These are phyloP conservation scores for Hibiscus trionum DNA, from an alignment of 345 rosid species.

Conservation along the genomic window DNA sequence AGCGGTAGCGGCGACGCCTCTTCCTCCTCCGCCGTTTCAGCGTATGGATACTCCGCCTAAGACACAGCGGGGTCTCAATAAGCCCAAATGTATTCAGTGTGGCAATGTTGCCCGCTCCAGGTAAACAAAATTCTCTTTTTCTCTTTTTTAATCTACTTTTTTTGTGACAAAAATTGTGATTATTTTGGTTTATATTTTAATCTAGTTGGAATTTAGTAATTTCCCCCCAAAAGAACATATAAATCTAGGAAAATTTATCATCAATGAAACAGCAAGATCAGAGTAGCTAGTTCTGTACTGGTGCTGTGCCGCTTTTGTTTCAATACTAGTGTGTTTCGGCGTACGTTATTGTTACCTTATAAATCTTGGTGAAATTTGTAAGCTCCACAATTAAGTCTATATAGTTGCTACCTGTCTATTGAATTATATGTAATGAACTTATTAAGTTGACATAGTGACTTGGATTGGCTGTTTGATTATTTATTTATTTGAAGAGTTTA, in stretches of 20 bases:
- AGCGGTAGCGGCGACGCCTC: constrained; percentile 21
- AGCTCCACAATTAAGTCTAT: not conserved
- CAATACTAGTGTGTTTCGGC: not conserved
- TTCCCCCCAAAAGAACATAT: not conserved
- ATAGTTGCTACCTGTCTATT: not conserved
- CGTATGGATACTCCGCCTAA: constrained; percentile 38
- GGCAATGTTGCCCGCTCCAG: constrained; percentile 98
- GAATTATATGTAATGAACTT: not conserved
- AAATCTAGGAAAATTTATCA: not conserved
- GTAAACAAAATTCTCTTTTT: constrained; percentile 21
- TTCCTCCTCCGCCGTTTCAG: constrained; percentile 7
- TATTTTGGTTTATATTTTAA: too few relatives aligned
- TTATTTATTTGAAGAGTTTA: not conserved
- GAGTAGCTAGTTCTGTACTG: not conserved
- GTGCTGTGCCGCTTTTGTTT: not conserved
- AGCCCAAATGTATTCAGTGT: constrained; percentile 93
- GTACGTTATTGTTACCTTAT: not conserved
- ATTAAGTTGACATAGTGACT: not conserved
- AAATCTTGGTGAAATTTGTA: not conserved
- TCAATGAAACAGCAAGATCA: not conserved
- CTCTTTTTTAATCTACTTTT: not conserved
- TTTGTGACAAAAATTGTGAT: not conserved
- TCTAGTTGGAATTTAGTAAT: not conserved
- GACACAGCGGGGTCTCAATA: constrained; percentile 92
- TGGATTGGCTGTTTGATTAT: not conserved